Evolutionary conservation across 345 rosid species (phyloP).

Genomic region (Citrus glauca): DNA sequence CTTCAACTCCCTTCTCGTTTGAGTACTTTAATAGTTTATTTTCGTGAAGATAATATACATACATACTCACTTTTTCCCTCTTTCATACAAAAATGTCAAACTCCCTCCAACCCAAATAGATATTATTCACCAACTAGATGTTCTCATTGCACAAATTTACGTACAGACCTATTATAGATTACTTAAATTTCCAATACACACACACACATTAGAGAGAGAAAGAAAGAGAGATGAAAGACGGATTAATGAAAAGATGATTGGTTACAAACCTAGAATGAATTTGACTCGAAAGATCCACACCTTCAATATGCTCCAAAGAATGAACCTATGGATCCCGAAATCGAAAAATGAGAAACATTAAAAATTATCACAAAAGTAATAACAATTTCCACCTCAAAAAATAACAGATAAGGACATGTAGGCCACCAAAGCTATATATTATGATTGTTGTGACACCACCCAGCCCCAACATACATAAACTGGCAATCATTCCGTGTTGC

Average conservation of each 20-base stretch:
- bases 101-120: not conserved
- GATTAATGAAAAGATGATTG: not conserved
- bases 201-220: not conserved
- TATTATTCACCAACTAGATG: not conserved
- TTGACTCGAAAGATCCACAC: slow-evolving; percentile 70
- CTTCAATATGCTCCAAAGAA: slow-evolving; percentile 70
- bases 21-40: too few relatives aligned
- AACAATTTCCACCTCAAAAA: not conserved
- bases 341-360: slow-evolving; percentile 16
- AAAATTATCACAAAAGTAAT: not conserved
- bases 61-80: too few relatives aligned
- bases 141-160: not conserved
- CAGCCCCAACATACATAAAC: not conserved
- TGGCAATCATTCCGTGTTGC: not conserved
- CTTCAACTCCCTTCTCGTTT: not conserved
- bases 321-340: slow-evolving; percentile 57
- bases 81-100: not conserved
- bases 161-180: not conserved
- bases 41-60: too few relatives aligned
- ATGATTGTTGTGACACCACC: not conserved
- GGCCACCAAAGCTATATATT: not conserved
- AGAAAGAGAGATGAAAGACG: not conserved
- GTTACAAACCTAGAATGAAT: slow-evolving; percentile 61
- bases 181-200: not conserved
- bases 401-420: not conserved